Evolutionary conservation across 768 basidiomycete species (phyloP), one percentile per base, ranked within the genome.

Genomic region (Amyloporia xantha): DNA sequence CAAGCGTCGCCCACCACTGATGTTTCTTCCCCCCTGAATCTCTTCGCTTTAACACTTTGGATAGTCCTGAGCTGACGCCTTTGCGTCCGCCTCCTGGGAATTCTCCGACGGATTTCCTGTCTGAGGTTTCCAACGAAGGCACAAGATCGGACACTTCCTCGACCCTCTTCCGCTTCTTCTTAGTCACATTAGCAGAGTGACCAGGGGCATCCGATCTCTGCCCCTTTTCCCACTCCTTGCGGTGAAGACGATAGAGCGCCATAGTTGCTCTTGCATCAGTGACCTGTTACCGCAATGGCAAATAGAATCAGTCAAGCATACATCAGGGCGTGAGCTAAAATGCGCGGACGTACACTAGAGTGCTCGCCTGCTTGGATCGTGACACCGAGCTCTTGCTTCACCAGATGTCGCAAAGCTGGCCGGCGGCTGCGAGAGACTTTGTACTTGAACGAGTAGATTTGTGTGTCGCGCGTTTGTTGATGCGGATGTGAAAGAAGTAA

Each of bases 191-290:
- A 49, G 20, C 1, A 11, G 19, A 2, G 37, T 12, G n/a, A 12
- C 21, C 41, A 19, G n/a, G 40, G 6, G 15, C 36, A 13, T 49
- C 40, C 43, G 27, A 30, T 13, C 17, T 17, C 12, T 44, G 28
- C 3, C 20, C 54, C 24, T 58, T 58, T 41, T 98, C 94, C 91
- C 91, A 98, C 41, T 79, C 74, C 44, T 80, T 81, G 56, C 86
- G 83, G 64, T 93, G 76, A 15, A 94, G 61, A 5, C 92, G 77
- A 64, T 87, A 97, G 33, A 97, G 71, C 0, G 91, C 94, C 91
- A 99, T 96, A 0, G 93, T 89, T 0, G 94, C 95, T 44, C 94
- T 77, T 1, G 94, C 92, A 62, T 98, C 94, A 15, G 80, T 88
- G 4, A 97, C 83, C 94, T 96, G 50, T 10, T 27, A 4, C 5